Percentiles rank a stretch among this genome's conserved stretches.
These are phyloP conservation scores for Verbena officinalis DNA, from an alignment of 257 asterid species.

Conservation along the genomic window DNA sequence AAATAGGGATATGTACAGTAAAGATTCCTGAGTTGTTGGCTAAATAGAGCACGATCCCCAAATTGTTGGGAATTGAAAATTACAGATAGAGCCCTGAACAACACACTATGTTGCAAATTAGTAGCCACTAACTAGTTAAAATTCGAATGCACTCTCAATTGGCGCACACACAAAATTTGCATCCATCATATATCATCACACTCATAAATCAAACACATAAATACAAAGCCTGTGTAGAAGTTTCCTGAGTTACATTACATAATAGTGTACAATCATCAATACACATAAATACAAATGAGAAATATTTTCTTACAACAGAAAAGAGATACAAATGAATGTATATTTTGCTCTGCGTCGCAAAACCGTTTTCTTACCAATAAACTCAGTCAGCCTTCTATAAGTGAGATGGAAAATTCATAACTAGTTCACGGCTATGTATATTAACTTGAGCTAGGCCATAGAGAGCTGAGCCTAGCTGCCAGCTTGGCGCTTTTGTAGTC, in stretches of 20 bases:
- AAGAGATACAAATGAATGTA: background rate
- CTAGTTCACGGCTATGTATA: background rate
- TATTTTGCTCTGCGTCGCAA: background rate
- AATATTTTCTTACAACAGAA: constrained; percentile 8
- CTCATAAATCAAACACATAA: constrained; percentile 6
- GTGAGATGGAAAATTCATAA: background rate
- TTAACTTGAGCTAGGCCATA: constrained; percentile 48
- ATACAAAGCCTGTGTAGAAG: constrained; percentile 25
- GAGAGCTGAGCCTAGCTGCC: constrained; percentile 80
- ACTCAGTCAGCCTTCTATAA: background rate
- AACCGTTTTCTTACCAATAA: too few relatives aligned
- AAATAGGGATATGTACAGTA: too few relatives aligned
- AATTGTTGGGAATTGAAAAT: too few relatives aligned
- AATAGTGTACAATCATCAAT: constrained; percentile 1
- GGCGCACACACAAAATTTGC: background rate
- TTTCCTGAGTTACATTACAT: background rate
- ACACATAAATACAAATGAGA: background rate
- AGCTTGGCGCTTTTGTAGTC: constrained; percentile 98
- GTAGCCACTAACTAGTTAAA: too few relatives aligned
- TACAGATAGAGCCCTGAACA: too few relatives aligned
- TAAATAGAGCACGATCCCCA: too few relatives aligned
- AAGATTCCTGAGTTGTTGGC: too few relatives aligned
- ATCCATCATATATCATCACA: constrained; percentile 9
- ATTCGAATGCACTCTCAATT: too few relatives aligned
- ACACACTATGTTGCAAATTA: too few relatives aligned